phyloP scores from a whole-genome alignment of 192 early-diverging fungal genomes.

The Coemansia sp. region DNA sequence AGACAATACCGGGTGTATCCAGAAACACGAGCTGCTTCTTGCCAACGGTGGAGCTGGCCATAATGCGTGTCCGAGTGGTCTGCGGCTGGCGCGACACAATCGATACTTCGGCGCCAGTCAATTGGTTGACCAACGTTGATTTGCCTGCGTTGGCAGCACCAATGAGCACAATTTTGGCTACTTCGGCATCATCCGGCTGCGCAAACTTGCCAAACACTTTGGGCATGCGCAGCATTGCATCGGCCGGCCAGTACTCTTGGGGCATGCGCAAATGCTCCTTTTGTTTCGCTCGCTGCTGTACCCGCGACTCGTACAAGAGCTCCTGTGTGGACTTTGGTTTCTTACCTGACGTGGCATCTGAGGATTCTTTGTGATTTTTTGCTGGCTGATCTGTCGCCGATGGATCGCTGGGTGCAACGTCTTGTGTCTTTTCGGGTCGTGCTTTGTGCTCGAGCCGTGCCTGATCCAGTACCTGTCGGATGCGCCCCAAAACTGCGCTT shows the following conservation, averaged over 20 bases:
- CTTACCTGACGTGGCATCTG: background rate
- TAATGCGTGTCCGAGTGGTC: constrained; percentile 67
- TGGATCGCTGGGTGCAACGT: background rate
- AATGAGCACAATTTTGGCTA: constrained; percentile 62
- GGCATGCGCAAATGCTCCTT: constrained; percentile 7
- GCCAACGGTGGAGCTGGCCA: constrained; percentile 58
- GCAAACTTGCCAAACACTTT: constrained; percentile 37
- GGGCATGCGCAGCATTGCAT: constrained; percentile 25
- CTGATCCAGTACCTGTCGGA: constrained; percentile 27
- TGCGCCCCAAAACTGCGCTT: constrained; percentile 11
- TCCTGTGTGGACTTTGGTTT: background rate
- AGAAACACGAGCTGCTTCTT: constrained; percentile 63
- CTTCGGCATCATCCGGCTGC: constrained; percentile 64
- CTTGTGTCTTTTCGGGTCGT: constrained; percentile 1
- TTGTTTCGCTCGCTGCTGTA: constrained; percentile 3
- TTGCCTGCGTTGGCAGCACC: constrained; percentile 76
- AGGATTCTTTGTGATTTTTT: background rate
- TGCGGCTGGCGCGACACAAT: constrained; percentile 70
- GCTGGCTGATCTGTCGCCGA: background rate
- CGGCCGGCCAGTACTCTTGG: constrained; percentile 15
- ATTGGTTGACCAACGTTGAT: constrained; percentile 72
- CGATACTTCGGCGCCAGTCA: constrained; percentile 61
- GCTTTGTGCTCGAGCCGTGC: constrained; percentile 13
- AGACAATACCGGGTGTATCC: constrained; percentile 52
- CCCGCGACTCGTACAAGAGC: background rate